Evolutionary conservation across 805 yeast genomes (phyloP), one percentile per base, ranked within the genome.

Genomic region (Jamesozyma hellenica): DNA sequence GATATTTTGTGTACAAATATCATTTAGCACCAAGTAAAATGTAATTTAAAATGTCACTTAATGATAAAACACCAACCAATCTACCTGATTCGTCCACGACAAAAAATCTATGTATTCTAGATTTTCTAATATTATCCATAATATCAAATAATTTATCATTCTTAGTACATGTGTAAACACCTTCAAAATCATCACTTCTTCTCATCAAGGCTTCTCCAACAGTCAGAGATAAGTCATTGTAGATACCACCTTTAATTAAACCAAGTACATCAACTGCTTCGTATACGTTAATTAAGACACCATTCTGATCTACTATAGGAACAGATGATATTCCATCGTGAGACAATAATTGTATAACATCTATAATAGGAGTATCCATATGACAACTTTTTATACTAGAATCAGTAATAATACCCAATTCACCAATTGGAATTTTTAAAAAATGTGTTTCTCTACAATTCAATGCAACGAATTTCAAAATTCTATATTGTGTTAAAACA

Each of bases 201-300:
- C 95, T 77, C 77, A 92, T 76, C 39, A 92, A 67, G 0, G 97
- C 97, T 61, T 92, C 96, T 3, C 98, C 99, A 4, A 92, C 96
- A 42, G 90, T 80, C 49, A 92, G 67, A 30, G 87, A 82, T 45
- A 90, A 67, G 61, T 92, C 97, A 28, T 87, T 82, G 55, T 90
- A 87, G 56, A 87, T 79, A 4, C 96, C 96, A 30, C 96, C 95
- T 61, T 88, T 90, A 43, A 92, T 86, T 50, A 92, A 68, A 0
- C 95, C 84, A 50, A 92, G 68, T 3, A 92, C 94, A 63, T 92
- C 99, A 27, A 86, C 94, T 0, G 96, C 94, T 64, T 92, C 99
- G 59, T 88, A 92, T 32, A 90, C 95, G 55, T 92, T 92, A 47
- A 86, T 71, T 47, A 92, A 67, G 29, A 70, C 67, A 8, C 58